phyloP scores from a whole-genome alignment of 805 yeast genomes.

The Teunomyces panamensis region DNA sequence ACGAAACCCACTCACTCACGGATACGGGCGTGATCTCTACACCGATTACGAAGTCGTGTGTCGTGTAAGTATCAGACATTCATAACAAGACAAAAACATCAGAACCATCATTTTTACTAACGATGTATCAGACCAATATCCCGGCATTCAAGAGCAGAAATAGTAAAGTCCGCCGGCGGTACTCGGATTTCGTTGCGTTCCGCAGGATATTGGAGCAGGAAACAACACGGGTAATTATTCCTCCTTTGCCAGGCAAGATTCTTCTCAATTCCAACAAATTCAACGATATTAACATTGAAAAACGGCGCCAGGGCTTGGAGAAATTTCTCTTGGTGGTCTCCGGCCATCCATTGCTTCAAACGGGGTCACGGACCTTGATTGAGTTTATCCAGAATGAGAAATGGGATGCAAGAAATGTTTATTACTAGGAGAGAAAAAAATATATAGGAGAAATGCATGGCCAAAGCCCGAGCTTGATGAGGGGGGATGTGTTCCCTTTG shows the following conservation, averaged over 20 bases:
- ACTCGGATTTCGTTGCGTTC: slow-evolving; percentile 85
- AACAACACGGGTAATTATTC: slow-evolving; percentile 75
- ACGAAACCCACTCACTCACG: slow-evolving; percentile 74
- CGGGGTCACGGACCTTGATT: slow-evolving; percentile 72
- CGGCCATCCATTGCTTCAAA: slow-evolving; percentile 90
- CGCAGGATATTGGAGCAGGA: slow-evolving; percentile 73
- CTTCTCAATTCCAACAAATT: slow-evolving; percentile 64
- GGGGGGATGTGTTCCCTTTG: background rate
- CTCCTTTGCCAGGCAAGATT: slow-evolving; percentile 88
- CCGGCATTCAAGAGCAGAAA: slow-evolving; percentile 73
- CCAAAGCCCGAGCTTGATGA: background rate
- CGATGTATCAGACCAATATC: slow-evolving; percentile 60
- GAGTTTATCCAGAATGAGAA: slow-evolving; percentile 85
- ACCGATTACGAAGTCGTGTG: slow-evolving; percentile 92
- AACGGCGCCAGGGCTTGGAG: slow-evolving; percentile 79
- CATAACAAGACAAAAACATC: too few species aligned
- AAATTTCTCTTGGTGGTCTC: slow-evolving; percentile 75
- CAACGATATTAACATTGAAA: slow-evolving; percentile 78
- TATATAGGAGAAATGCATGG: background rate
- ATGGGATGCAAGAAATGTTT: slow-evolving; percentile 49
- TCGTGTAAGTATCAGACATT: slow-evolving; percentile 35
- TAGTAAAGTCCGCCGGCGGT: slow-evolving; percentile 77
- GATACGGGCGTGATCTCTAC: slow-evolving; percentile 60
- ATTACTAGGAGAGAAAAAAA: slow-evolving; percentile 10
- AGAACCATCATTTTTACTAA: slow-evolving; percentile 7